These are phyloP conservation scores for Triticum turgidum DNA, from an alignment of 176 grass and related monocot genomes.

Conservation along the genomic window DNA sequence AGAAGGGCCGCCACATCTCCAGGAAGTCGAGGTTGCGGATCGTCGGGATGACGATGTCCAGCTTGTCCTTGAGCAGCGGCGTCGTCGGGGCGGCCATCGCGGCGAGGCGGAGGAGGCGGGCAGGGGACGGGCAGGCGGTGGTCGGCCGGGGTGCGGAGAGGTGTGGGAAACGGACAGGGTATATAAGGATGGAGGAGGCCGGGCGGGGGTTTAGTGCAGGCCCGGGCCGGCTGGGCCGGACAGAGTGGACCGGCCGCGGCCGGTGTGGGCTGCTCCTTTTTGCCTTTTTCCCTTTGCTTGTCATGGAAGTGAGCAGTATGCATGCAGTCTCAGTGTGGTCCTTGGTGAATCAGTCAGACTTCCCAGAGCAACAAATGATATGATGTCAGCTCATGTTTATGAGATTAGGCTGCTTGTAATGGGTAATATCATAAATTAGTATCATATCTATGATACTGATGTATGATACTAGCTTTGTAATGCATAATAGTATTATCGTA, in stretches of 20 bases:
- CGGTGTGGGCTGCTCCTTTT: not conserved
- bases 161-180: not conserved
- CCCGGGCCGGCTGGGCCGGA: not conserved
- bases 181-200: not conserved
- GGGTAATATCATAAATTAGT: too few relatives aligned
- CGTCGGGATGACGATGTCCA: slow-evolving; percentile 98
- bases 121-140: not conserved
- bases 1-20: slow-evolving; percentile 95
- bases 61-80: slow-evolving; percentile 78
- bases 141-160: not conserved
- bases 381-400: not conserved
- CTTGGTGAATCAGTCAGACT: not conserved
- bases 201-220: not conserved
- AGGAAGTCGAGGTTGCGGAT: slow-evolving; percentile 95
- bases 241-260: not conserved
- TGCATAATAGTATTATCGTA: too few relatives aligned
- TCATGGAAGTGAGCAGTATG: slow-evolving; percentile 8
- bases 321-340: not conserved
- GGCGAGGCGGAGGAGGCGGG: not conserved
- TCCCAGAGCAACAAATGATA: not conserved
- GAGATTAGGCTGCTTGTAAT: too few relatives aligned
- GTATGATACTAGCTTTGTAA: too few relatives aligned
- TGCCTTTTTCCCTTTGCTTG: slow-evolving; percentile 7
- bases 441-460: too few relatives aligned
- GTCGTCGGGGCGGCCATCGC: slow-evolving; percentile 33